Base-by-base conservation (phyloP, 1,284 basidiomycete genomes). In the Apiotrichum siamense region DNA sequence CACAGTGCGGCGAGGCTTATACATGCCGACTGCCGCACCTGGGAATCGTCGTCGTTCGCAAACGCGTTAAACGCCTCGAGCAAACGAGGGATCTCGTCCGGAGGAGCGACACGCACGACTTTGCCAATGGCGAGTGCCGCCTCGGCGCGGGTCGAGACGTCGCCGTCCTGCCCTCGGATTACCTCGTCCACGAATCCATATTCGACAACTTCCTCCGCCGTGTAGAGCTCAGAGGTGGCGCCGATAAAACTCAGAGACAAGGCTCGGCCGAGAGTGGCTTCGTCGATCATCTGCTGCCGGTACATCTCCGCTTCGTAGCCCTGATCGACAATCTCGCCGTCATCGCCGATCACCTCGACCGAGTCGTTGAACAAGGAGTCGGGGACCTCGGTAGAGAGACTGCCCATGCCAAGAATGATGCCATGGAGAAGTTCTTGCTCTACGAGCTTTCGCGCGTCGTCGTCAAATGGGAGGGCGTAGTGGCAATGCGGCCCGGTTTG, bases 211-310 rank as follows among this genome's bases (percentile, higher is more conserved):
- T 84, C 82, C 18, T 82, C 78, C 17, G 78, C 78, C 50, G 84
- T 67, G 17, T 82, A 81, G 50, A 83, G 72, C 49, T 76, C 75
- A 38, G 75, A 76, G 10, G 75, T 65, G 4, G 75, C 61, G 49
- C 88, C 89, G 74, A 97, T 88, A 50, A 97, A 76, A 66, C 88
- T 92, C 85, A 97, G 90, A 55, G 90, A 91, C 7, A 89, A 88
- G 48, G 94, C 79, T 52, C 91, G 81, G 3, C 92, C 93, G 17
- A 93, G 81, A 2, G 87, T 84, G 13, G 87, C 88, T 67, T 94
- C 89, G 44, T 80, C 76, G 23, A 65, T 54, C 23, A 74, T 58
- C 47, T 75, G 74, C 37, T 63, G 60, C 24, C 66, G 60, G 55
- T 66, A 70, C 7, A 64, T 55, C 39, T 67, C 66, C 9, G 55